Base-by-base conservation (phyloP, 2,329 filamentous ascomycete species). In the Bipolaris zeicola region DNA sequence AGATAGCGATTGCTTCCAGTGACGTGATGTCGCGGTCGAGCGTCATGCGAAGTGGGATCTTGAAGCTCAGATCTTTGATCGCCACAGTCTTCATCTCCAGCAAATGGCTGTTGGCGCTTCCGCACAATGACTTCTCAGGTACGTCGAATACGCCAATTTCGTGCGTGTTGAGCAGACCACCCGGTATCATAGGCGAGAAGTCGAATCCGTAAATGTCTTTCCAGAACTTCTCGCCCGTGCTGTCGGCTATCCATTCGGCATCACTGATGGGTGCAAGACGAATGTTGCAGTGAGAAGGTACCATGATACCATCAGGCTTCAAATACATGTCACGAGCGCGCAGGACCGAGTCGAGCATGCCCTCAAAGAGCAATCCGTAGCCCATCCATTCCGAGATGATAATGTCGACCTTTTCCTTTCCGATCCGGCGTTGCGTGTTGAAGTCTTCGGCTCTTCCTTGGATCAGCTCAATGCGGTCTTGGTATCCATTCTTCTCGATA, bases 321-420 rank as follows among this genome's bases (percentile, higher is more conserved):
- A 98, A 86, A 76, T 96, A 97, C 65, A 86, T 87, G 77, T 98
- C 93, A 59, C 93, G 85, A 41, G 94, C 94, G 71, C 87, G 94
- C 48, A 98, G 83, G 20, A 98, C 91, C 46, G 91, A 96, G 62
- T 95, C 92, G 26, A 98, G 86, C 93, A 98, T 98, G 53, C 92
- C 92, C 78, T 98, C 93, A 76, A 96, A 98, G 5, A 97, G 83
- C 16, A 97, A 83, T 62, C 89, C 91, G 74, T 98, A 98, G 28
- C 93, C 93, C 93, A 98, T 98, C 93, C 93, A 98, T 76, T 98
- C 93, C 57, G 91, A 96, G 58, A 98, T 89, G 72, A 98, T 96
- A 69, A 98, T 89, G 77, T 98, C 94, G 43, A 97, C 93, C 70
- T 93, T 82, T 26, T 68, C 62, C 45, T 72, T 69, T 11, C 72